Conservation (phyloP, 495 filamentous ascomycete species). For the Aspergillus nanangensis region DNA sequence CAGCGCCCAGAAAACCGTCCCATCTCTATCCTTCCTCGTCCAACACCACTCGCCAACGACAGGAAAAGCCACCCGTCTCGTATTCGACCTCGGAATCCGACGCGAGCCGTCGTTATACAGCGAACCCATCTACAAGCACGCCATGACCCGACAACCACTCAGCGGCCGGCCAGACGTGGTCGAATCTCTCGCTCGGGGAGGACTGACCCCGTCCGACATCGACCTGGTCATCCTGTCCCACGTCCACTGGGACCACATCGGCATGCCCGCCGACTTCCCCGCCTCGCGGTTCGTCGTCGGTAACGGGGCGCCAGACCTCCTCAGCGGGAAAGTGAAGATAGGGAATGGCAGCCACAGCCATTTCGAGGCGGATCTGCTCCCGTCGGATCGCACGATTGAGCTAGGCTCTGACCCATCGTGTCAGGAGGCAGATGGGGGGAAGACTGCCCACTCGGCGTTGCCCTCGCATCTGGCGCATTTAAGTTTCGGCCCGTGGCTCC, state of each 20-base stretch:
- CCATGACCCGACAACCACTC: slow-evolving; percentile 29
- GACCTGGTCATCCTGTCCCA: slow-evolving; percentile 36
- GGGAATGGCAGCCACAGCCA: slow-evolving; percentile 24
- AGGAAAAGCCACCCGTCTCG: slow-evolving; percentile 21
- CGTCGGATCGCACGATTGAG: slow-evolving; percentile 28
- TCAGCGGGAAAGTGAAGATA: slow-evolving; percentile 17
- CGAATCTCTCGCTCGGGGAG: slow-evolving; percentile 23
- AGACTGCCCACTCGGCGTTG: not conserved
- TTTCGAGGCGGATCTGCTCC: slow-evolving; percentile 36
- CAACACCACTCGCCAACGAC: slow-evolving; percentile 17
- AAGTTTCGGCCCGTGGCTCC: no score
- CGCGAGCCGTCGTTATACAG: slow-evolving; percentile 24
- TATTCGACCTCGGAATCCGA: slow-evolving; percentile 40
- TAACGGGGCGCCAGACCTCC: slow-evolving; percentile 24
- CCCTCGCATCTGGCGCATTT: not conserved
- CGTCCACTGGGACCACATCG: slow-evolving; percentile 43
- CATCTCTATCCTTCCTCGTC: slow-evolving; percentile 32
- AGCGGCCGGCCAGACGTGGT: slow-evolving; percentile 28
- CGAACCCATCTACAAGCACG: slow-evolving; percentile 26
- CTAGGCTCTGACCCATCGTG: slow-evolving; percentile 14
- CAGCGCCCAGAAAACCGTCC: slow-evolving; percentile 19
- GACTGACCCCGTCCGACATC: slow-evolving; percentile 29
- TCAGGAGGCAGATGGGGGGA: not conserved
- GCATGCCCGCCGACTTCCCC: slow-evolving; percentile 33
- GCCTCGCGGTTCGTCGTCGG: slow-evolving; percentile 32